Evolutionary conservation across 192 early-diverging fungal genomes (phyloP), one percentile per base, ranked within the genome.

Genomic region (Allomyces macrogynus): DNA sequence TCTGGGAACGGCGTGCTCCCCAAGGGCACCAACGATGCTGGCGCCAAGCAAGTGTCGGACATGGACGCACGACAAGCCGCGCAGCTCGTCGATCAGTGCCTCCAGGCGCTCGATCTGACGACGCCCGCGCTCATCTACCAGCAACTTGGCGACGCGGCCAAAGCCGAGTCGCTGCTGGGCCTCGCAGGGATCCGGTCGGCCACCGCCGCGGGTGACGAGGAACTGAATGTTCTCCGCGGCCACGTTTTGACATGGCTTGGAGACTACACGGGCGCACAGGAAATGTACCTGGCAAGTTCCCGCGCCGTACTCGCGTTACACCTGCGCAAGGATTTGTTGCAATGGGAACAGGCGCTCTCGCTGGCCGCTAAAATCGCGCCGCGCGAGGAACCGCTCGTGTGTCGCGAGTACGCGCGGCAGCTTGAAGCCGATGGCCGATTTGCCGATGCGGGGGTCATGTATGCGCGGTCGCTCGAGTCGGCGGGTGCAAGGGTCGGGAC

Each of bases 321-420:
- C 22, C 69, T 81, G 27, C 67, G 75, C 22, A 61, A 73, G 2
- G 70, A 76, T 44, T 63, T 81, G 60, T 68, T 74, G 67, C 76
- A 81, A 9, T 81, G 77, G 76, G 80, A 81, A 25, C 75, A 78
- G 60, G 80, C 80, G 2, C 63, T 81, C 64, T 61, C 49, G 16
- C 60, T 81, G 22, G 80, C 80, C 1, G 66, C 23, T 1, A 76
- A 68, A 11, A 68, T 79, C 26, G 64, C 70, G 7, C 78, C 78
- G 12, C 54, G 68, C 16, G 77, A 81, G 26, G 66, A 79, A 2
- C 68, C 80, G 16, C 60, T 72, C 5, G 79, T 81, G 66, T 74
- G 76, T 4, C 68, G 65, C 44, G 80, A 81, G 61, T 81, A 81
- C 71, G 80, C 80, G 23, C 27, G 64, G 16, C 71, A 76, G 66